Conservation (phyloP, 2,329 filamentous ascomycete genomes). For the Alternaria gaisen region DNA sequence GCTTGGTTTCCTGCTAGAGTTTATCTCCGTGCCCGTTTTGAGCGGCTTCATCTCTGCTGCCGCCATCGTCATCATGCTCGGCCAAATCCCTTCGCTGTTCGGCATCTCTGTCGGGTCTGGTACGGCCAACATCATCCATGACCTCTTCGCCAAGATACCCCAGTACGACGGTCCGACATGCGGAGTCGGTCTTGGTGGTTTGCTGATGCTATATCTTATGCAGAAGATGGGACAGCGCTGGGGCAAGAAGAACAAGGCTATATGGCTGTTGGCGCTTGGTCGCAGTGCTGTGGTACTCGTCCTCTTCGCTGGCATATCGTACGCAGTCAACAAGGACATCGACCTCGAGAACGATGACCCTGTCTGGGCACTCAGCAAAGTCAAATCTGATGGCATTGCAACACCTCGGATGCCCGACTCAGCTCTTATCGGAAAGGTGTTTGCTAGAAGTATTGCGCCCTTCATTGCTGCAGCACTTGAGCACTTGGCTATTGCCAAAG, state of each 20-base stretch:
- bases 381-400: slow-evolving; percentile 64
- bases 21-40: slow-evolving; percentile 70
- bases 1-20: slow-evolving; percentile 71
- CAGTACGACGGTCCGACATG: slow-evolving; percentile 67
- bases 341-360: slow-evolving; percentile 49
- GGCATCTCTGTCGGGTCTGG: slow-evolving; percentile 62
- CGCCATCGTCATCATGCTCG: slow-evolving; percentile 71
- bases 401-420: slow-evolving; percentile 59
- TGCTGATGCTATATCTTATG: slow-evolving; percentile 65
- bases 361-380: slow-evolving; percentile 67
- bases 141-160: slow-evolving; percentile 65
- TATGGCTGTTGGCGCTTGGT: slow-evolving; percentile 68
- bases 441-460: slow-evolving; percentile 65
- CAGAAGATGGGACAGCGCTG: slow-evolving; percentile 67
- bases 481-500: slow-evolving; percentile 71
- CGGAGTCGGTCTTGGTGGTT: slow-evolving; percentile 66
- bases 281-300: slow-evolving; percentile 68
- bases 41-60: slow-evolving; percentile 73
- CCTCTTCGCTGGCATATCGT: slow-evolving; percentile 70
- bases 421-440: slow-evolving; percentile 62
- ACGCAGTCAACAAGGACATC: slow-evolving; percentile 65
- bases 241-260: slow-evolving; percentile 65
- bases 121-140: slow-evolving; percentile 66
- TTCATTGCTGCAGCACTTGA: slow-evolving; percentile 70
- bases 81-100: slow-evolving; percentile 69